Conservation (phyloP, 192 early-diverging fungal species). For the Kickxella alabastrina region DNA sequence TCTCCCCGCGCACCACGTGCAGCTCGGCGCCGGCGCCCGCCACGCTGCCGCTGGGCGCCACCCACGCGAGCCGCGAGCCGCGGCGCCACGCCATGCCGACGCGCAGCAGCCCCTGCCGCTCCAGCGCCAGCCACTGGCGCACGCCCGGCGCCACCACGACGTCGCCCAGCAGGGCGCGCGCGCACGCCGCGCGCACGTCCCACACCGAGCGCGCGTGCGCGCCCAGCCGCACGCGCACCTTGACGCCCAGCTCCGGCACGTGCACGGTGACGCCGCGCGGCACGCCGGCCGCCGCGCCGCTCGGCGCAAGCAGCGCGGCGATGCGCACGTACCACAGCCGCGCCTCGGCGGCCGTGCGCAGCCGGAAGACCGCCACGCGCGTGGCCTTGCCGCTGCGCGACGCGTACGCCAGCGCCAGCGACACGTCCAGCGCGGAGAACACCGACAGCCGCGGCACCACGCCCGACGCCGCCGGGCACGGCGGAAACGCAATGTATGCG, state of each 20-base stretch:
- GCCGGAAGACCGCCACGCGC: conserved; percentile 34
- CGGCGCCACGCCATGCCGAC: conserved; percentile 49
- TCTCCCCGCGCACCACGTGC: conserved; percentile 10
- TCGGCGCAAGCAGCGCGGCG: background rate
- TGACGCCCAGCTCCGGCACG: conserved; percentile 48
- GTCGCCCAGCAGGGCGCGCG: conserved; percentile 24
- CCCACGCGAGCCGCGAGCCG: conserved; percentile 38
- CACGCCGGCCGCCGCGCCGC: background rate
- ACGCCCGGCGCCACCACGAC: conserved; percentile 16
- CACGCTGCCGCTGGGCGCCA: conserved; percentile 32
- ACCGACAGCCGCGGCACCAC: conserved; percentile 44
- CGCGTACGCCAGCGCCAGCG: conserved; percentile 44
- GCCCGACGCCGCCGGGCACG: conserved; percentile 22
- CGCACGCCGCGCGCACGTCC: conserved; percentile 35
- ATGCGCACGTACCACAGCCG: background rate
- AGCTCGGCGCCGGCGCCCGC: conserved; percentile 8
- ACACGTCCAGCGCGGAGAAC: conserved; percentile 49
- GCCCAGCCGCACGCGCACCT: conserved; percentile 47
- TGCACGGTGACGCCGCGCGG: conserved; percentile 15
- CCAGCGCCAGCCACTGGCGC: conserved; percentile 33
- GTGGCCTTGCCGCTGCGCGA: conserved; percentile 1
- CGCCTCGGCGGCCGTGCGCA: conserved; percentile 14
- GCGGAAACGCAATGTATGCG: conserved; percentile 20
- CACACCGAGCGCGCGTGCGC: conserved; percentile 29
- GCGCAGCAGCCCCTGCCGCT: conserved; percentile 23